Percentiles rank a stretch among this genome's conserved stretches.
Conservation (phyloP, 2,329 filamentous ascomycete species). For the Talaromyces atroroseus region DNA sequence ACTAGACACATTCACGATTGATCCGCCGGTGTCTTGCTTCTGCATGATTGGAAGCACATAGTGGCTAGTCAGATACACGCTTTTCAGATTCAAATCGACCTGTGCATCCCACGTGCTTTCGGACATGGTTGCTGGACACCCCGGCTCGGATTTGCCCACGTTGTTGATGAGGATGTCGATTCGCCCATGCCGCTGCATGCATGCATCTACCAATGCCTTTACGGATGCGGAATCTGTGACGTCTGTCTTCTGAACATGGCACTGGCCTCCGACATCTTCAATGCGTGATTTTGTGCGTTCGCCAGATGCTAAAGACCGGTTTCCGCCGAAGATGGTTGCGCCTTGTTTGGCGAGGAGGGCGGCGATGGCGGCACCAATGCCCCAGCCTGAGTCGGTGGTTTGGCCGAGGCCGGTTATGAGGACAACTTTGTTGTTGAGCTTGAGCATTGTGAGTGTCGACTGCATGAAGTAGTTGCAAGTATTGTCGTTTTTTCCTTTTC, state of each 20-base stretch:
- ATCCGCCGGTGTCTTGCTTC: constrained; percentile 29
- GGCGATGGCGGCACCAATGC: constrained; percentile 10
- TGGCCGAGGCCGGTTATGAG: constrained; percentile 11
- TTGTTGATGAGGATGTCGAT: constrained; percentile 59
- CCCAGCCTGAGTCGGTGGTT: constrained; percentile 1
- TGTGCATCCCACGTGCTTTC: constrained; percentile 50
- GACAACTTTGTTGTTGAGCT: constrained; percentile 5
- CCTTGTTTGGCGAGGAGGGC: constrained; percentile 45
- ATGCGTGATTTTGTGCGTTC: constrained; percentile 38
- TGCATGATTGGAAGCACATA: constrained; percentile 33
- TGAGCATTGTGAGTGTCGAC: not conserved
- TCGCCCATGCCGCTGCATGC: constrained; percentile 47
- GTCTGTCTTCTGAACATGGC: constrained; percentile 43
- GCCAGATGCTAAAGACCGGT: constrained; percentile 41
- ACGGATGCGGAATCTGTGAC: constrained; percentile 51
- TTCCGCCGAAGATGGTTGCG: constrained; percentile 48
- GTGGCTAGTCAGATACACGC: constrained; percentile 31
- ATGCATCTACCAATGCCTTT: constrained; percentile 48
- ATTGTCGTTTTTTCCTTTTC: not conserved
- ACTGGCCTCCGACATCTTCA: constrained; percentile 25
- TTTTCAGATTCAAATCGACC: constrained; percentile 38
- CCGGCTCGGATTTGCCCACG: constrained; percentile 52
- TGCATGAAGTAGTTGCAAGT: not conserved
- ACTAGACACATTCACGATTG: constrained; percentile 37
- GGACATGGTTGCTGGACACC: constrained; percentile 44